A percentile compares a stretch with the other conserved stretches of the same genome.
phyloP scores from a whole-genome alignment of 371 early-diverging fungal species.

The Mortierella sp. region DNA sequence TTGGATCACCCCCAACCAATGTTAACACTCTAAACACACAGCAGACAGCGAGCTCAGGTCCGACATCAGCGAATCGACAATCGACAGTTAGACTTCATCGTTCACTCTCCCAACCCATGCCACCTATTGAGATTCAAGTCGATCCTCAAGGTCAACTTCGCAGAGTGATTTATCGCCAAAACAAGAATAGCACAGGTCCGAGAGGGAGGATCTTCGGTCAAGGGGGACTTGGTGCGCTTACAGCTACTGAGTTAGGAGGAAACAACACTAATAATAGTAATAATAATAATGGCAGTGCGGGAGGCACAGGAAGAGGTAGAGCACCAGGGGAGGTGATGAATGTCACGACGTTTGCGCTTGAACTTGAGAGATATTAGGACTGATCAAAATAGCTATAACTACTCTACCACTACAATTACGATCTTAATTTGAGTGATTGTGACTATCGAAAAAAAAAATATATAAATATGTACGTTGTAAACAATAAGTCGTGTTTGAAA shows the following conservation, averaged over 20 bases:
- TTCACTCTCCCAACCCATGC: conserved; percentile 28
- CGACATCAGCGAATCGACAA: conserved; percentile 34
- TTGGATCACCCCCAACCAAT: conserved; percentile 17
- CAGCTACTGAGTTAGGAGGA: conserved; percentile 20
- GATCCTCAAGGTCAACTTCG: conserved; percentile 40
- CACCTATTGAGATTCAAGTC: conserved; percentile 50
- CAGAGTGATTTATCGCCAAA: conserved; percentile 26
- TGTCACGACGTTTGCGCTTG: conserved; percentile 50
- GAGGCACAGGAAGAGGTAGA: conserved; percentile 14
- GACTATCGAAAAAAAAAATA: too few species aligned
- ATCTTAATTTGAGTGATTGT: too few species aligned
- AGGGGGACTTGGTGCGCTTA: conserved; percentile 30
- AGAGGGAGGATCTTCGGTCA: conserved; percentile 31
- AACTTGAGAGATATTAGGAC: conserved; percentile 37
- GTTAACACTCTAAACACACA: conserved; percentile 17
- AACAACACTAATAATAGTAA: conserved; percentile 7
- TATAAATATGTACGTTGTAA: too few species aligned
- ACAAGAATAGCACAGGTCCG: conserved; percentile 23
- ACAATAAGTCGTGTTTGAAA: too few species aligned
- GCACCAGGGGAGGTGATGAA: conserved; percentile 51
- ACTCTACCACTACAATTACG: neutral
- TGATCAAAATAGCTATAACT: neutral
- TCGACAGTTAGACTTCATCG: conserved; percentile 43
- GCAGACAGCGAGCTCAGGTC: neutral
- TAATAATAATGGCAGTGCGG: conserved; percentile 3